Base-by-base conservation (phyloP, 345 rosid species). In the Boechera retrofracta region DNA sequence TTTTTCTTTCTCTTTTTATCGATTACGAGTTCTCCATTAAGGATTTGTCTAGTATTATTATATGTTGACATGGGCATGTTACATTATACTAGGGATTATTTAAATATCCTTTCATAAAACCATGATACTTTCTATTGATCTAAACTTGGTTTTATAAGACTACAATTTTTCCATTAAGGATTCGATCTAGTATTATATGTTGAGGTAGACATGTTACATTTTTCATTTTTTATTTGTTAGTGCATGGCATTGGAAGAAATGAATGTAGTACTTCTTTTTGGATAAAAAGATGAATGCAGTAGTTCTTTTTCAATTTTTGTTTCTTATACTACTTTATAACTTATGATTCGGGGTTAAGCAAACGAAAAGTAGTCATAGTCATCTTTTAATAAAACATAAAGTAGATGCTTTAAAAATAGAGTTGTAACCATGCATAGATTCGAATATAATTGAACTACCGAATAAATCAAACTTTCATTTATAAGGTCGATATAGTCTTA, bases 321-420 rank as follows among this genome's bases (percentile, higher is more conserved):
- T 44, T 71, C 33, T 21, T 11, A 47, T 15, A 16, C 33, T 29
- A 58, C 28, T 67, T 74, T 48, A 4, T 31, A 35, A 16, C 53
- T 67, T 68, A 16, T 16, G 55, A 75, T 68, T 75, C 67, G 35
- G 68, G 74, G 68, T 67, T 75, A 75, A 67, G 79, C 28, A 75
- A 75, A 75, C 47, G 63, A 76, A 67, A 59, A 60, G 79, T 60
- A 49, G 74, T 60, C 21, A 56, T 57, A 56, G 33, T 49, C 74
- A 49, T 35, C 68, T 68, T 75, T 39, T 68, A 39, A 56, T 21
- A 76, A 76, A 76, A 59, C 66, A 76, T 48, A 76, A 76, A 76
- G 61, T 59, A 49, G 63, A 68, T 59, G 54, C 79, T 76, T 52
- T 67, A 56, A 65, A 65, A 65, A 53, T 33, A 48, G 74, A 53